Base-by-base conservation (phyloP, 148 eudicot genomes). In the Amaranthus cruentus region DNA sequence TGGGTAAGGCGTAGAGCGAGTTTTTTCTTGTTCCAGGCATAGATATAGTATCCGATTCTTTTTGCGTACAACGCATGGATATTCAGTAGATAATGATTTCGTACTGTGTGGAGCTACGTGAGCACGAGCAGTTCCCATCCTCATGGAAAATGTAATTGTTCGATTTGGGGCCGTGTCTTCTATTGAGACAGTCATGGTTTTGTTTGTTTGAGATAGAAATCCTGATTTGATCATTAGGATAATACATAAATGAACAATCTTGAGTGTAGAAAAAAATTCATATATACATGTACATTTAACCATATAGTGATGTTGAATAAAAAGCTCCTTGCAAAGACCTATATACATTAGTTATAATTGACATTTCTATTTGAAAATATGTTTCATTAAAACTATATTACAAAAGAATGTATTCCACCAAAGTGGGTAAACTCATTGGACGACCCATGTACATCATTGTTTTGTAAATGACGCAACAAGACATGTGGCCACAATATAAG, bases 121-220 rank as follows among this genome's bases (percentile, higher is more conserved):
- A 73, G 64, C 72, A 46, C 47, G 76, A 81, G 76, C 47, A 69
- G 72, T 48, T 44, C 67, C 77, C 73, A 68, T 59, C 72, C 43
- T 44, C 49, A 9, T 47, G 62, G 60, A 78, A 67, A 66, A 75
- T 76, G 82, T 78, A 81, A 75, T 80, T 79, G 67, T 56, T 70
- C 59, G 9, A 7, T 48, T 75, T 74, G 75, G 67, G 79, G 79
- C 38, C 38, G 38, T 75, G 77, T 61, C 52, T 6, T 52, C 42
- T 48, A 50, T 69, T 78, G 81, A 68, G 77, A 62, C 48, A 71
- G 46, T 47, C 67, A 76, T 46, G 54, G 15, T 51, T 47, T 6
- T 15, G 21, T 68, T 73, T 21, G 38, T 53, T 47, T 50, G 68
- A 47, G 68, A 62, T 57, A 51, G 54, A 67, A 68, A 21, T 69